Base-by-base conservation (phyloP, 1,284 basidiomycete species). In the Filobasidium uniguttulatum region DNA sequence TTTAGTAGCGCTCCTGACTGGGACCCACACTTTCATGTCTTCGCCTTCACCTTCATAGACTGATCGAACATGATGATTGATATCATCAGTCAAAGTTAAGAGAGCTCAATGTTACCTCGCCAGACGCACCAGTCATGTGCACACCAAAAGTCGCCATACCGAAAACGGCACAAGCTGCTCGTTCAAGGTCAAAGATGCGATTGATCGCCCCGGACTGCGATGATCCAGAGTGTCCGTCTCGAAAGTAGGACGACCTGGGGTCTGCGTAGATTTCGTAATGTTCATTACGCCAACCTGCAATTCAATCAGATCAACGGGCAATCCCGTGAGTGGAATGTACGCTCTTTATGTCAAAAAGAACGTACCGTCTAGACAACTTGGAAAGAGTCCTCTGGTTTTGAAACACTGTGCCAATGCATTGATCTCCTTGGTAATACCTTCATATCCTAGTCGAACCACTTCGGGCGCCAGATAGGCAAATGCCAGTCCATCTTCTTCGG, bases 121-220 rank as follows among this genome's bases (percentile, higher is more conserved):
- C n/a, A n/a, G 5, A 46, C 56, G 43, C 17, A 65, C 64, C 63
- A 9, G 62, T 67, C 60, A 69, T 58, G 45, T 69, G 68, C 0
- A 70, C 68, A 8, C 68, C 75, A 60, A 85, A 93, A 0, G 91
- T 96, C 43, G 88, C 77, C 8, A 93, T 69, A 1, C 93, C 90
- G 60, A 96, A 96, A 33, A 97, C 69, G 1, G 84, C 78, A 60
- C 84, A 86, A 0, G 87, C 88, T 1, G 86, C 76, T 46, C 93
- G 78, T 67, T 98, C 93, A 73, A 97, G 77, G 61, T 81, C 77
- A 64, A 96, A 94, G 4, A 78, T 83, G 50, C 78, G 81, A 62
- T 88, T 88, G 46, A 37, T 48, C 20, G 46, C 46, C 6, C 40
- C 50, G 6, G 26, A 47, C 17, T 31, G 43, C 5, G 30, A 31